Conservation (phyloP, 2,329 filamentous ascomycete genomes). For the Bipolaris bicolor region DNA sequence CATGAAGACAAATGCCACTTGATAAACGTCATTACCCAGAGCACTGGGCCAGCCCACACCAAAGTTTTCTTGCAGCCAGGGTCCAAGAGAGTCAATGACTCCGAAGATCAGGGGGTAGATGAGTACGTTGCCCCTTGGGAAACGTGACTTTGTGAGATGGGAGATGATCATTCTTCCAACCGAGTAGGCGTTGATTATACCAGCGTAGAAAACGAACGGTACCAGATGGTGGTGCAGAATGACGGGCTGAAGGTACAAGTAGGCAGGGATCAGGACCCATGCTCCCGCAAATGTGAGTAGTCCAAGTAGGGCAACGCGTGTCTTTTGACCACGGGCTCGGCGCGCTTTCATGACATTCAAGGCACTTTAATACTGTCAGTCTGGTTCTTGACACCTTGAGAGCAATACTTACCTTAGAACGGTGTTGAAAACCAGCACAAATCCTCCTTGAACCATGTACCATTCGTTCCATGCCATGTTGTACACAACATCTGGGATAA, state of each 20-base stretch:
- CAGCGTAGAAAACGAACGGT: slow-evolving; percentile 87
- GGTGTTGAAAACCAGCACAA: slow-evolving; percentile 86
- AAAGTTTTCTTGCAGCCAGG: slow-evolving; percentile 60
- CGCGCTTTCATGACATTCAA: slow-evolving; percentile 85
- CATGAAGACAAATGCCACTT: slow-evolving; percentile 88
- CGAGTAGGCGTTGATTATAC: slow-evolving; percentile 90
- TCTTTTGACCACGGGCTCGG: slow-evolving; percentile 72
- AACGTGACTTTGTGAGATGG: slow-evolving; percentile 84
- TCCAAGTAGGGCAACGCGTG: slow-evolving; percentile 77
- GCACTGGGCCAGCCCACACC: slow-evolving; percentile 56
- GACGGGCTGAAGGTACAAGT: slow-evolving; percentile 82
- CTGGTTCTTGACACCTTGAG: not conserved
- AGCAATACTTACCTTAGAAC: slow-evolving; percentile 62
- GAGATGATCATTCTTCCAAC: slow-evolving; percentile 96
- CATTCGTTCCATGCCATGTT: slow-evolving; percentile 86
- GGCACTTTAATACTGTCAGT: slow-evolving; percentile 57
- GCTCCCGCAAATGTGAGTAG: slow-evolving; percentile 79
- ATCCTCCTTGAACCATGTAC: slow-evolving; percentile 84
- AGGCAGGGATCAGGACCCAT: slow-evolving; percentile 78
- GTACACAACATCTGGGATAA: slow-evolving; percentile 75
- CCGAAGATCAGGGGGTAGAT: slow-evolving; percentile 77
- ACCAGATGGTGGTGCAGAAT: slow-evolving; percentile 85
- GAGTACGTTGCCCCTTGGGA: slow-evolving; percentile 90
- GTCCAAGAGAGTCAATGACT: slow-evolving; percentile 80
- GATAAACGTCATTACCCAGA: slow-evolving; percentile 70